Conservation (phyloP, 192 early-diverging fungal species). For the Paraglomus occultum region DNA sequence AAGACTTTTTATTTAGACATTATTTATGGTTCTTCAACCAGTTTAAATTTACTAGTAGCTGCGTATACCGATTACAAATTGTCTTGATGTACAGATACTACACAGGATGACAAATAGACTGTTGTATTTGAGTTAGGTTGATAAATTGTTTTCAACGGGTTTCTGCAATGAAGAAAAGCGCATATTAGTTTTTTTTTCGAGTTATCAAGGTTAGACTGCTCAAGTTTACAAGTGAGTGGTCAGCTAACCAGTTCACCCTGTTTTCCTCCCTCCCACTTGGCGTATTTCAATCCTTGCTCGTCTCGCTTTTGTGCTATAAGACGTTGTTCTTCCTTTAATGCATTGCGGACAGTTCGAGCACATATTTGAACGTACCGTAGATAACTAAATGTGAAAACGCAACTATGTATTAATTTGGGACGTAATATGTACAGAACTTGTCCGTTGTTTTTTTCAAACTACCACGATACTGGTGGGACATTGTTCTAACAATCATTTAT, state of each 20-base stretch:
- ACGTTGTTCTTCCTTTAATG: constrained; percentile 76
- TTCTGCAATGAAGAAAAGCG: too few relatives aligned
- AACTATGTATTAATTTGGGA: not conserved
- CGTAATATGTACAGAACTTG: not conserved
- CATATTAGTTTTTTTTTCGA: too few relatives aligned
- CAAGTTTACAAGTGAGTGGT: not conserved
- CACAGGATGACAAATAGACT: too few relatives aligned
- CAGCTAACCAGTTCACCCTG: constrained; percentile 70
- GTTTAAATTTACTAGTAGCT: too few relatives aligned
- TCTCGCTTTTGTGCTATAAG: constrained; percentile 69
- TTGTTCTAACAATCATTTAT: not conserved
- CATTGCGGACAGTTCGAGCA: constrained; percentile 76
- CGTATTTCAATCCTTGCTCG: constrained; percentile 68
- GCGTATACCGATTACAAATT: too few relatives aligned
- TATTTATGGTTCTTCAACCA: too few relatives aligned
- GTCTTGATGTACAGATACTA: too few relatives aligned
- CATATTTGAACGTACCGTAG: constrained; percentile 82
- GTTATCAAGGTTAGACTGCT: too few relatives aligned
- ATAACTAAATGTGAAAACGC: constrained; percentile 57
- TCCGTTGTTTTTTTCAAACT: not conserved
- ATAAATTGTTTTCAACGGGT: too few relatives aligned
- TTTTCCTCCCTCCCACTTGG: constrained; percentile 82
- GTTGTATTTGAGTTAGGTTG: too few relatives aligned
- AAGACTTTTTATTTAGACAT: too few relatives aligned
- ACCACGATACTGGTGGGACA: not conserved